Evolutionary conservation across 2,329 filamentous ascomycete genomes (phyloP).

Genomic region (Teratosphaeria destructans): DNA sequence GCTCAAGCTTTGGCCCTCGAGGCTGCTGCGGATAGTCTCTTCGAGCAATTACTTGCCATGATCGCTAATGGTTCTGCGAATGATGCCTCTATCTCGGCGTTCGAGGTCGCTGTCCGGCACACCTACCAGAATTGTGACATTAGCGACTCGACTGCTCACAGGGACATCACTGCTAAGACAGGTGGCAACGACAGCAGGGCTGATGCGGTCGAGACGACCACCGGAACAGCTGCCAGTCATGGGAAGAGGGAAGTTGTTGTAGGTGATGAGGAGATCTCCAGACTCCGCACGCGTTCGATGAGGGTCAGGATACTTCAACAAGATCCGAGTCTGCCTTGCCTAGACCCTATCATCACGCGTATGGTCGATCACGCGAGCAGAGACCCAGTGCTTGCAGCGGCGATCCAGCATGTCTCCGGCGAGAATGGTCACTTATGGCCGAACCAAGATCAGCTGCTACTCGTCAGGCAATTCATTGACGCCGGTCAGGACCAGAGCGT

Average conservation of each 20-base stretch:
- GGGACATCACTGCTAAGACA: neutral
- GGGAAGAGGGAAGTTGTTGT: neutral
- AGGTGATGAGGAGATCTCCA: neutral
- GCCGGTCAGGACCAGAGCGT: neutral
- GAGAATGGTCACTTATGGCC: neutral
- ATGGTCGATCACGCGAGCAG: neutral
- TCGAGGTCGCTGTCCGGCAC: neutral
- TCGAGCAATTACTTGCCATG: neutral
- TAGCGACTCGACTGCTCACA: neutral
- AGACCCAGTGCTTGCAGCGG: neutral
- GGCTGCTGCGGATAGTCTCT: neutral
- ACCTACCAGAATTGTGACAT: neutral
- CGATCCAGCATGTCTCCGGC: neutral
- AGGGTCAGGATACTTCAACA: neutral
- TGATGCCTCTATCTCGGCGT: neutral
- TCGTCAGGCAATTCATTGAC: neutral
- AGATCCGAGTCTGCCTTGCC: neutral
- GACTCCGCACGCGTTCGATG: neutral
- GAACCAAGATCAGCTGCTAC: neutral
- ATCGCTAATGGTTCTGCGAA: neutral
- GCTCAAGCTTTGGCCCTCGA: neutral
- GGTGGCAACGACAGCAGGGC: neutral
- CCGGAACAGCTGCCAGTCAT: neutral
- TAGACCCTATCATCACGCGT: neutral
- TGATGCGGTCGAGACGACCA: neutral